Percentiles rank a stretch among this genome's conserved stretches.
Conservation (phyloP, 2,329 filamentous ascomycete species). For the Botrytis sinoallii region DNA sequence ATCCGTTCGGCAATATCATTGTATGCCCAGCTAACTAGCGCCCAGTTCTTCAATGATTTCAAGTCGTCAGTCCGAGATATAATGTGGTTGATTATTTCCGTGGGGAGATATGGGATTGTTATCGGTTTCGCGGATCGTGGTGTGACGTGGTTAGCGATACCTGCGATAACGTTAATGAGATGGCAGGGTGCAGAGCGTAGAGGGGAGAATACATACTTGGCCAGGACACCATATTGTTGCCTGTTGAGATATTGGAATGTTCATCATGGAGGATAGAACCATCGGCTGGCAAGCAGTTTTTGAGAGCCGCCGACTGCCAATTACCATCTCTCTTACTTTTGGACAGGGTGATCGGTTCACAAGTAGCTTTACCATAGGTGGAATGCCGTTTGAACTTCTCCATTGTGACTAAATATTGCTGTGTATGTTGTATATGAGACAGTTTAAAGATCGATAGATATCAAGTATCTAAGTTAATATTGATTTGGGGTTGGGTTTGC, state of each 20-base stretch:
- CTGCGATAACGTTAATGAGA: not conserved
- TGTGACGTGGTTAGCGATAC: conserved; percentile 1
- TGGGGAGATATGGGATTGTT: conserved; percentile 11
- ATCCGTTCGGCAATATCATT: conserved; percentile 18
- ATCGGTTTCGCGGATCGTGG: conserved; percentile 16
- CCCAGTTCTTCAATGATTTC: conserved; percentile 20
- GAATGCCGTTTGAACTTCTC: conserved; percentile 7
- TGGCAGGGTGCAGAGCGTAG: not conserved
- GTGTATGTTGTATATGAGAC: not conserved
- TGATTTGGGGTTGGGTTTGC: no score
- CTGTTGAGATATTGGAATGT: conserved; percentile 1
- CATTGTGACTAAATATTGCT: not conserved
- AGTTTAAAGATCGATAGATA: not conserved
- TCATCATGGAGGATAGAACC: conserved; percentile 14
- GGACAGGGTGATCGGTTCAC: not conserved
- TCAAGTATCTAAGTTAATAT: not conserved
- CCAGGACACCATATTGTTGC: conserved; percentile 7
- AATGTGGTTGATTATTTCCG: conserved; percentile 17
- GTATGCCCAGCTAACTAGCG: conserved; percentile 9
- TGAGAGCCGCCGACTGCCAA: conserved; percentile 15
- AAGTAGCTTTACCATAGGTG: conserved; percentile 14
- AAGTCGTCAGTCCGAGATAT: conserved; percentile 17
- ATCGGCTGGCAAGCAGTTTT: conserved; percentile 4
- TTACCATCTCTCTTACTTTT: conserved; percentile 16
- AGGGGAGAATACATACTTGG: not conserved